These are phyloP conservation scores for Pestalotiopsis sp. DNA, from an alignment of 2,329 filamentous ascomycete species.

Conservation along the genomic window DNA sequence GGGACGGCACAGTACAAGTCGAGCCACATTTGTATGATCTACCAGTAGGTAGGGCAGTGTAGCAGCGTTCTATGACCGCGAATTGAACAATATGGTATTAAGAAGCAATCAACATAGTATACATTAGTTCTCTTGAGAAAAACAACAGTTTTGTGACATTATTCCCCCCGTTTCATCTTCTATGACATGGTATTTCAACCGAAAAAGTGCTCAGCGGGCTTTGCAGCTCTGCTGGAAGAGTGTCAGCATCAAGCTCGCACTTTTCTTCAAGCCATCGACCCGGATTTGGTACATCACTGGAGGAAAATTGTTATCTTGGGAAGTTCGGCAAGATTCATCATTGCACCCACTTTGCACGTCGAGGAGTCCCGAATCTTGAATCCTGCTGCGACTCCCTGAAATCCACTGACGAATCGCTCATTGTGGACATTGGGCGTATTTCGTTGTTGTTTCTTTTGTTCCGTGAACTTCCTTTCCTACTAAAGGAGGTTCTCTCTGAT, in stretches of 20 bases:
- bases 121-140: no score
- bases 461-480: background rate
- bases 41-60: no score
- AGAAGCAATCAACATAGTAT: no score
- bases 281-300: background rate
- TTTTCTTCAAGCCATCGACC: background rate
- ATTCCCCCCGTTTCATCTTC: no score
- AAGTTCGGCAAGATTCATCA: background rate
- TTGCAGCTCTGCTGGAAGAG: background rate
- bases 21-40: no score
- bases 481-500: background rate
- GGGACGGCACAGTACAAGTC: no score
- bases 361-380: background rate
- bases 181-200: no score
- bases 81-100: no score
- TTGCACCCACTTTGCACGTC: background rate
- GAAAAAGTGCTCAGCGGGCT: background rate
- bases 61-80: no score
- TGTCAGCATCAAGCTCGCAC: background rate
- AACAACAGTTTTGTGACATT: no score
- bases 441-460: background rate
- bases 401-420: background rate
- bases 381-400: background rate
- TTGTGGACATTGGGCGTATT: background rate
- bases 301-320: background rate